Percentiles rank a stretch among this genome's conserved stretches.
These are phyloP conservation scores for Neurospora africana DNA, from an alignment of 495 filamentous ascomycete genomes.

Conservation along the genomic window DNA sequence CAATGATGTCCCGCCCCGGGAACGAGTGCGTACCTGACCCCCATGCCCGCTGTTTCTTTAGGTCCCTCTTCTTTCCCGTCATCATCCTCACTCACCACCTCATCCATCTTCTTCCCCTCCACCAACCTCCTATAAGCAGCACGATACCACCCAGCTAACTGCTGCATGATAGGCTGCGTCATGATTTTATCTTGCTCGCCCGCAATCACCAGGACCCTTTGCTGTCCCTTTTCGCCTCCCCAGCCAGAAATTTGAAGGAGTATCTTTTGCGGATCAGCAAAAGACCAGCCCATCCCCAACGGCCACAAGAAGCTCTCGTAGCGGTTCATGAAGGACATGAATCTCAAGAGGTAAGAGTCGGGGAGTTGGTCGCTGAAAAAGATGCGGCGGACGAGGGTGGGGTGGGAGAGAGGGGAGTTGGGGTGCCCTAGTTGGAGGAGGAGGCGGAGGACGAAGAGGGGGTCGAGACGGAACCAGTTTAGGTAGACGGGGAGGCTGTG, in stretches of 20 bases:
- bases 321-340: slow-evolving; percentile 25
- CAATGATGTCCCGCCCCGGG: slow-evolving; percentile 33
- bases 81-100: slow-evolving; percentile 55
- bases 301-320: slow-evolving; percentile 40
- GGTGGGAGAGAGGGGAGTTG: slow-evolving; percentile 36
- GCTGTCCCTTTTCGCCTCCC: background rate
- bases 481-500: slow-evolving; percentile 27
- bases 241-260: slow-evolving; percentile 25
- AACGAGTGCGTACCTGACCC: slow-evolving; percentile 26
- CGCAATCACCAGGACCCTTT: slow-evolving; percentile 29
- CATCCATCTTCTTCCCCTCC: slow-evolving; percentile 71
- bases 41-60: slow-evolving; percentile 12
- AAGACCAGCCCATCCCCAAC: slow-evolving; percentile 28
- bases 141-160: slow-evolving; percentile 40
- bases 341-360: slow-evolving; percentile 16
- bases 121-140: slow-evolving; percentile 36
- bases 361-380: slow-evolving; percentile 32
- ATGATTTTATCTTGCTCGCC: slow-evolving; percentile 25
- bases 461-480: slow-evolving; percentile 35
- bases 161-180: slow-evolving; percentile 13
- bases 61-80: slow-evolving; percentile 41
- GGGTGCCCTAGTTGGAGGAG: slow-evolving; percentile 34
- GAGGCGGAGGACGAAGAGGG: slow-evolving; percentile 32
- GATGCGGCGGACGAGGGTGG: slow-evolving; percentile 25
- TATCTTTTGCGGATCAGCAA: slow-evolving; percentile 26